Evolutionary conservation across 371 early-diverging fungal species (phyloP).

Genomic region (Fennellomyces sp.): DNA sequence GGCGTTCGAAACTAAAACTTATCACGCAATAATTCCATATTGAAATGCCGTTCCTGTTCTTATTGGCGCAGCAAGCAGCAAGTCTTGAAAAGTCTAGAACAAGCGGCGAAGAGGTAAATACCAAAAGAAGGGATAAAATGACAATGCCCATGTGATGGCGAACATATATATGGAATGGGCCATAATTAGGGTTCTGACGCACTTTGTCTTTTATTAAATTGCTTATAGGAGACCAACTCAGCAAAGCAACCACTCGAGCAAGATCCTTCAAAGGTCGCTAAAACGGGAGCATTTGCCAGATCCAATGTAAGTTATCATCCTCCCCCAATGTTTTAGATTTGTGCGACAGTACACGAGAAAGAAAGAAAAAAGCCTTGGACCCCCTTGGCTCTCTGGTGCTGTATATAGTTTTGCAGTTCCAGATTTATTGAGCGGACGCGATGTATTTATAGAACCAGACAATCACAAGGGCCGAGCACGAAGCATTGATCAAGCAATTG

Average conservation of each 20-base stretch:
- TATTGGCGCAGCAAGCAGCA: constrained; percentile 1
- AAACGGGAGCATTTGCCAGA: background rate
- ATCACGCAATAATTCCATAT: background rate
- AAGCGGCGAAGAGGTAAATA: background rate
- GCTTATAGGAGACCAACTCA: background rate
- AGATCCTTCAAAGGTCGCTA: background rate
- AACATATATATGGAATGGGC: background rate
- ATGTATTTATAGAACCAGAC: background rate
- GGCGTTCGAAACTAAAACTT: background rate
- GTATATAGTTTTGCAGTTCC: too few species aligned
- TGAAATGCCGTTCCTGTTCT: background rate
- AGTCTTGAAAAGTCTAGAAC: constrained; percentile 6
- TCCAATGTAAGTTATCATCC: background rate
- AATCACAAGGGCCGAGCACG: constrained; percentile 1
- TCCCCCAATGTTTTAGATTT: background rate
- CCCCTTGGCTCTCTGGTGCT: too few species aligned
- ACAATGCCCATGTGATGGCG: background rate
- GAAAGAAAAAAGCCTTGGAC: background rate
- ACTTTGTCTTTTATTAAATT: background rate
- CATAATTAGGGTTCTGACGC: background rate
- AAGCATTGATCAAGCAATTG: background rate
- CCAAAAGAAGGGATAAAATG: background rate
- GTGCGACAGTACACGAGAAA: background rate
- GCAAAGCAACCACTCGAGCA: background rate
- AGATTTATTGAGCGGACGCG: too few species aligned